Evolutionary conservation across 2,329 filamentous ascomycete genomes (phyloP).

Genomic region (Talaromyces sp.): DNA sequence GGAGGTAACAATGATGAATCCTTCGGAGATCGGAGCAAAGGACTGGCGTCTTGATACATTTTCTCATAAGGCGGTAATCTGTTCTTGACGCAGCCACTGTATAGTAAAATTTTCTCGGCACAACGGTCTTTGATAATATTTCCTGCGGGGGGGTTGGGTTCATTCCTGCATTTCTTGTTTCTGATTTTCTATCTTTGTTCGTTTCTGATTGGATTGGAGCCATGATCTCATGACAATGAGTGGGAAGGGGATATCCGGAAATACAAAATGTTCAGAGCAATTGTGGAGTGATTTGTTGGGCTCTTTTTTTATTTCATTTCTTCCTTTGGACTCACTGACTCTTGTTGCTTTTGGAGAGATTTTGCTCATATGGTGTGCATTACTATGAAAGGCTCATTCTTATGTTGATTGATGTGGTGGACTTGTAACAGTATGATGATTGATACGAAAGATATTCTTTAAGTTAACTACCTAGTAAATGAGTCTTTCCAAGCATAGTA

Average conservation of each 20-base stretch:
- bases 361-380: conserved; percentile 8
- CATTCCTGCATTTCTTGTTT: conserved; percentile 34
- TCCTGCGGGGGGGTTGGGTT: conserved; percentile 33
- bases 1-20: conserved; percentile 40
- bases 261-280: conserved; percentile 10
- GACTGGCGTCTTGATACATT: conserved; percentile 27
- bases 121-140: conserved; percentile 26
- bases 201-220: conserved; percentile 2
- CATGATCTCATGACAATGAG: conserved; percentile 10
- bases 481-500: not conserved
- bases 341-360: conserved; percentile 10
- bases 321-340: conserved; percentile 16
- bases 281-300: conserved; percentile 6
- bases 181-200: not conserved
- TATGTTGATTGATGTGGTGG: not conserved
- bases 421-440: conserved; percentile 13
- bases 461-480: not conserved
- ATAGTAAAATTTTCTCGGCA: conserved; percentile 38
- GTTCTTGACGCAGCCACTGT: conserved; percentile 12
- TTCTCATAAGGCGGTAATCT: conserved; percentile 12
- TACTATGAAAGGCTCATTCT: not conserved
- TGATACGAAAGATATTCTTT: not conserved
- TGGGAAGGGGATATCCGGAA: conserved; percentile 3
- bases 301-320: conserved; percentile 1
- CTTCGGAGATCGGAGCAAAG: conserved; percentile 39